Conservation (phyloP, 495 filamentous ascomycete species). For the Letharia lupina region DNA sequence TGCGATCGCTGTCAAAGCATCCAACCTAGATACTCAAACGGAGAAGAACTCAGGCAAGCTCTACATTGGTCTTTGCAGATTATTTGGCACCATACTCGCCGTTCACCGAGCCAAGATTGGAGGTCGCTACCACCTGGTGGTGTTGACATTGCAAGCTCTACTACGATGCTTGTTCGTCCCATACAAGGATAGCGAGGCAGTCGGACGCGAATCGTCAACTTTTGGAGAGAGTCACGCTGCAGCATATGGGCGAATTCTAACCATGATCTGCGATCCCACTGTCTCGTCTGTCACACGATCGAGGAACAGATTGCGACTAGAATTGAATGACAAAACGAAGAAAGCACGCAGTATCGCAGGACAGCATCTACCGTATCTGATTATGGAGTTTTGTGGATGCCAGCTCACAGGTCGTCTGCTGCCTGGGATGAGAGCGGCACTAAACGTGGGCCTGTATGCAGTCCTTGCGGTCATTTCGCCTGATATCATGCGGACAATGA, state of each 20-base stretch:
- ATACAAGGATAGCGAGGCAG: conserved; percentile 29
- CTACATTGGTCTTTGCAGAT: conserved; percentile 52
- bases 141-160: conserved; percentile 53
- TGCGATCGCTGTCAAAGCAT: conserved; percentile 47
- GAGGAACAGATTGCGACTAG: conserved; percentile 31
- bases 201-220: conserved; percentile 37
- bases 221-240: conserved; percentile 45
- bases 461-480: conserved; percentile 59
- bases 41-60: conserved; percentile 42
- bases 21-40: conserved; percentile 34
- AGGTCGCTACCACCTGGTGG: conserved; percentile 62
- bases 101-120: conserved; percentile 57
- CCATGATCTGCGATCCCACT: conserved; percentile 69
- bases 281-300: conserved; percentile 57
- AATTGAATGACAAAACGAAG: conserved; percentile 66
- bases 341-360: conserved; percentile 67
- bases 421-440: conserved; percentile 55
- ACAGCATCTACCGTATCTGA: conserved; percentile 61
- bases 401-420: conserved; percentile 50
- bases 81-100: conserved; percentile 47
- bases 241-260: conserved; percentile 62
- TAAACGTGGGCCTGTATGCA: conserved; percentile 64
- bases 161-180: conserved; percentile 55
- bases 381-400: conserved; percentile 62
- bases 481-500: conserved; percentile 57